Evolutionary conservation across 1,284 basidiomycete species (phyloP), one percentile per base, ranked within the genome.

Genomic region (Coniferiporia sulphurascens): DNA sequence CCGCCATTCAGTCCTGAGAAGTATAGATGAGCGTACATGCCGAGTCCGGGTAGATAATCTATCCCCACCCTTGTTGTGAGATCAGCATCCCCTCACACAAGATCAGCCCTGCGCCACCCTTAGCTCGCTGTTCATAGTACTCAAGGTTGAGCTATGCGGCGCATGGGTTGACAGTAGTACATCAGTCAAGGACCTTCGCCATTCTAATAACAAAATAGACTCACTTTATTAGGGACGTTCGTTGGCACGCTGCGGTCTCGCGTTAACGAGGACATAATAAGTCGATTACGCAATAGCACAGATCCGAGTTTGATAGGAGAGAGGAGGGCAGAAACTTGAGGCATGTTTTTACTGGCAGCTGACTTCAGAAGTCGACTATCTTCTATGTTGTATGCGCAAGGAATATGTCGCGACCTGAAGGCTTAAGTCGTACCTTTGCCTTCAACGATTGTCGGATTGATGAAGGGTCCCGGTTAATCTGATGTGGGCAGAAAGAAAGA

Each of bases 101-200:
- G 27, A 82, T 74, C 4, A 81, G 66, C 0, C 76, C 76, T 1
- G 75, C 76, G 13, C 73, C 72, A 10, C 71, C 69, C 22, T 54
- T 62, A 2, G 74, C 77, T 6, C 81, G 73, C 61, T 83, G 79
- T 0, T 66, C 62, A 60, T 81, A 81, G 67, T 82, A 80, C 60
- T 77, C 73, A 8, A 65, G 60, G 68, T 75, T 78, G 17, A 74
- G 52, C 58, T 59, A 53, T 27, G 27, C 27, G 27, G 27, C 5
- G 27, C 27, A 46, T 2, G 19, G 9, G 48, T 41, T 17, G 15
- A 19, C 48, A 17, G 60, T 52, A 27, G 41, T 7, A 27, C 27
- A 5, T 27, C 27, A 27, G 27, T 41, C 36, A 17, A 50, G 52
- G 35, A 43, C 41, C 15, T 45, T 32, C 6, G 15, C 34, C 2